phyloP scores from a whole-genome alignment of 2,329 filamentous ascomycete genomes.

The Aspergillus hiratsukae region DNA sequence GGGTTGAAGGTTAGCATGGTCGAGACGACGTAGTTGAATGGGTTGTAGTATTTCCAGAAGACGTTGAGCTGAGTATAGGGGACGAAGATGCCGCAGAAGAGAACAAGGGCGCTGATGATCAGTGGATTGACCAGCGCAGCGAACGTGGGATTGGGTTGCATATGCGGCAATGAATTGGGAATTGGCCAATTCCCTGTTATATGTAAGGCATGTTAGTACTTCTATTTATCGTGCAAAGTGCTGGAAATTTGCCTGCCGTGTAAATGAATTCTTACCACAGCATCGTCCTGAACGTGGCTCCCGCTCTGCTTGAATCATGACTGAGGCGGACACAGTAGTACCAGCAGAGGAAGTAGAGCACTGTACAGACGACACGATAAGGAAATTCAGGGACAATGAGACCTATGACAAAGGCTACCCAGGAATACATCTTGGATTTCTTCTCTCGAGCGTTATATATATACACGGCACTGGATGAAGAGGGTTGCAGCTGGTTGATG shows the following conservation, averaged over 20 bases:
- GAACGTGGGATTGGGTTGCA: conserved; percentile 60
- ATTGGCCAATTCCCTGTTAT: conserved; percentile 65
- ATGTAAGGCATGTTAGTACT: too few relatives aligned
- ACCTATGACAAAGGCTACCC: conserved; percentile 64
- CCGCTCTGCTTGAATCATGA: conserved; percentile 44
- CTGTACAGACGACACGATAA: conserved; percentile 55
- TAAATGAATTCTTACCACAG: conserved; percentile 70
- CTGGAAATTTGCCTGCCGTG: conserved; percentile 26
- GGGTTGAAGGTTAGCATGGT: conserved; percentile 51
- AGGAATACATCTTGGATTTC: conserved; percentile 66
- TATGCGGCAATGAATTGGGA: conserved; percentile 76
- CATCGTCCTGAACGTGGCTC: conserved; percentile 62
- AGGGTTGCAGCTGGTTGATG: conserved; percentile 54
- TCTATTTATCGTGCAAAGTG: background rate
- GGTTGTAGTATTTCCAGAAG: conserved; percentile 67
- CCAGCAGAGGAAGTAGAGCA: conserved; percentile 66
- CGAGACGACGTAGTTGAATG: conserved; percentile 59
- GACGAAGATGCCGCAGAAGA: conserved; percentile 69
- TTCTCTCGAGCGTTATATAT: conserved; percentile 64
- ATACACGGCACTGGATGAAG: conserved; percentile 61
- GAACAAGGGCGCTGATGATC: conserved; percentile 65
- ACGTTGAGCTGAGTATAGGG: conserved; percentile 58
- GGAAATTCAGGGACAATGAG: conserved; percentile 66
- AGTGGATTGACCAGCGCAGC: conserved; percentile 71
- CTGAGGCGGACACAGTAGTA: conserved; percentile 68